These are phyloP conservation scores for Salix viminalis DNA, from an alignment of 345 rosid genomes.

Conservation along the genomic window DNA sequence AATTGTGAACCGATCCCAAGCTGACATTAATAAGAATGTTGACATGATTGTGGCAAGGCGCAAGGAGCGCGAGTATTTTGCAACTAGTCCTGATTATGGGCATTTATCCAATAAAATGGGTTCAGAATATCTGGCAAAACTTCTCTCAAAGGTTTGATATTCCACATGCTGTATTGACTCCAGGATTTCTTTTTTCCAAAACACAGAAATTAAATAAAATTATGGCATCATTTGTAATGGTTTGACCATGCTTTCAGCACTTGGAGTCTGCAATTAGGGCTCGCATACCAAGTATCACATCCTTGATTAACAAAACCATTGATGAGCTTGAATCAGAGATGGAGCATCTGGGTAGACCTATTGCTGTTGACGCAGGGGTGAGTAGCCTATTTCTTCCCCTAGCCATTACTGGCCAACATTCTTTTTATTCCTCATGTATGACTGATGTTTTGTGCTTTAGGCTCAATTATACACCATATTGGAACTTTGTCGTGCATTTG, in stretches of 20 bases:
- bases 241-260: constrained; percentile 48
- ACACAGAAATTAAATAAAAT: too few species aligned
- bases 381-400: constrained; percentile 17
- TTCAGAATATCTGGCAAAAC: constrained; percentile 90
- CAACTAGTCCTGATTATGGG: constrained; percentile 87
- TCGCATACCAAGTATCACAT: constrained; percentile 79
- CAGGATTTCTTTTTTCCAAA: neutral
- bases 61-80: constrained; percentile 84
- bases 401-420: neutral
- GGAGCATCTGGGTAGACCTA: constrained; percentile 81
- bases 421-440: neutral
- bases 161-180: neutral
- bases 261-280: constrained; percentile 83
- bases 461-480: constrained; percentile 36
- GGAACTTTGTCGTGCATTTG: constrained; percentile 44
- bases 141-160: constrained; percentile 74
- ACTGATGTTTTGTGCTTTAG: constrained; percentile 11
- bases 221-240: constrained; percentile 10
- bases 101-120: constrained; percentile 94
- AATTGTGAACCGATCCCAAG: constrained; percentile 95
- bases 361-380: constrained; percentile 94
- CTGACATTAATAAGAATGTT: constrained; percentile 82
- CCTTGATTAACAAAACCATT: constrained; percentile 79
- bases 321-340: constrained; percentile 90
- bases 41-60: constrained; percentile 90